These are phyloP conservation scores for Pezicula neosporulosa DNA, from an alignment of 2,329 filamentous ascomycete species.

Conservation along the genomic window DNA sequence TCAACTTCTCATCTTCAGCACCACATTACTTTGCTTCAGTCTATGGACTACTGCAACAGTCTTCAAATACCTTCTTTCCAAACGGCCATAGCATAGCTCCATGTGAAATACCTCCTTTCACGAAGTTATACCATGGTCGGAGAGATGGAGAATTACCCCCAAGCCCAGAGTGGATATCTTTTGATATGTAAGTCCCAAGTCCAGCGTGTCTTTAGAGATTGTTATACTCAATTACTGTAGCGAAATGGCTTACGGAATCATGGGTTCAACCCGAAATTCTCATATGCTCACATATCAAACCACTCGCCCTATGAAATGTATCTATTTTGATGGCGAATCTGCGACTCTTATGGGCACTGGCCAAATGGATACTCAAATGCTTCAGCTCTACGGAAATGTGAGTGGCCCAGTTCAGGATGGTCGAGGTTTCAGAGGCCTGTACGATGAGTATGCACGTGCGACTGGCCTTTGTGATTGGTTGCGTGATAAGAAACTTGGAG, in stretches of 20 bases:
- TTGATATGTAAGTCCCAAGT: slow-evolving; percentile 36
- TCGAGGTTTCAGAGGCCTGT: slow-evolving; percentile 30
- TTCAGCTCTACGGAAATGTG: slow-evolving; percentile 44
- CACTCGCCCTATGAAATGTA: slow-evolving; percentile 34
- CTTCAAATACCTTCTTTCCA: slow-evolving; percentile 48
- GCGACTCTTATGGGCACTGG: slow-evolving; percentile 44
- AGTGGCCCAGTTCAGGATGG: slow-evolving; percentile 27
- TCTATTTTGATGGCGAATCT: slow-evolving; percentile 49
- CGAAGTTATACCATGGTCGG: slow-evolving; percentile 46
- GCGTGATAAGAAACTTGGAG: slow-evolving; percentile 34
- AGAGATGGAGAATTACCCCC: slow-evolving; percentile 36
- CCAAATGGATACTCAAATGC: slow-evolving; percentile 45
- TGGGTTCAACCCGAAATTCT: slow-evolving; percentile 39
- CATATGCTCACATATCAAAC: slow-evolving; percentile 47
- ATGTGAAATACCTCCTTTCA: slow-evolving; percentile 41
- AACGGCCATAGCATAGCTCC: slow-evolving; percentile 45
- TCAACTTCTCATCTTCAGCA: slow-evolving; percentile 44
- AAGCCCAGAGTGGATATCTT: slow-evolving; percentile 48
- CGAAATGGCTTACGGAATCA: slow-evolving; percentile 52
- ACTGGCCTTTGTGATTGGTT: slow-evolving; percentile 45
- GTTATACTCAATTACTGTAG: slow-evolving; percentile 16
- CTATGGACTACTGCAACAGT: slow-evolving; percentile 44
- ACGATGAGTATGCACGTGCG: slow-evolving; percentile 44
- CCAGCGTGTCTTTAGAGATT: background rate
- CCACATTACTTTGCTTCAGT: slow-evolving; percentile 46